Conservation (phyloP, 352 stramenopile species). For the Lagenidium giganteum region DNA sequence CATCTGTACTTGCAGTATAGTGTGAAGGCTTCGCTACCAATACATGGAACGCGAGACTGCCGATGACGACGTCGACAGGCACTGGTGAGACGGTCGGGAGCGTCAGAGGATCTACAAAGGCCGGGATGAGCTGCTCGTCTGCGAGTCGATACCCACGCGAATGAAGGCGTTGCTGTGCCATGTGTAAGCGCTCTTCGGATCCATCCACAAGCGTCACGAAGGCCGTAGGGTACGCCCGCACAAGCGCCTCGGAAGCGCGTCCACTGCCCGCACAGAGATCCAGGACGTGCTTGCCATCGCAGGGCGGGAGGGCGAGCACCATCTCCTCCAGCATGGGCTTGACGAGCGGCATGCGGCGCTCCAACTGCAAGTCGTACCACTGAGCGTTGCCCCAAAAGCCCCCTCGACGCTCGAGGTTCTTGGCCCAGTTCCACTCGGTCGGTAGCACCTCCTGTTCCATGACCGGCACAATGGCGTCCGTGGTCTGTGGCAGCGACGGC, state of each 20-base stretch:
- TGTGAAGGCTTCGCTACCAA: conserved; percentile 47
- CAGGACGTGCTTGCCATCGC: conserved; percentile 42
- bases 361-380: conserved; percentile 76
- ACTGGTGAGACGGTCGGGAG: conserved; percentile 16
- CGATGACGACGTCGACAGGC: conserved; percentile 52
- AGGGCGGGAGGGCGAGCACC: conserved; percentile 53
- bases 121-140: conserved; percentile 24
- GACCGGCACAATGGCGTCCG: too few relatives aligned
- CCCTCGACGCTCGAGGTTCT: conserved; percentile 52
- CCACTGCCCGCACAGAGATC: conserved; percentile 72
- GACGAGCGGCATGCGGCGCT: conserved; percentile 50
- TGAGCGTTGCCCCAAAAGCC: conserved; percentile 74
- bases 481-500: background rate
- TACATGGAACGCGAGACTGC: conserved; percentile 65
- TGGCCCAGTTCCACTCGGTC: conserved; percentile 30
- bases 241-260: conserved; percentile 36
- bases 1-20: conserved; percentile 18
- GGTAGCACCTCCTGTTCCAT: background rate
- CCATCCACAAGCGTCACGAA: conserved; percentile 51
- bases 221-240: conserved; percentile 56
- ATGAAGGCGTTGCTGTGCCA: conserved; percentile 42
- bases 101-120: conserved; percentile 13
- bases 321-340: conserved; percentile 60
- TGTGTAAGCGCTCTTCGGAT: conserved; percentile 40
- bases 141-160: conserved; percentile 6